Base-by-base conservation (phyloP, 495 filamentous ascomycete genomes). In the Tuber indicum region DNA sequence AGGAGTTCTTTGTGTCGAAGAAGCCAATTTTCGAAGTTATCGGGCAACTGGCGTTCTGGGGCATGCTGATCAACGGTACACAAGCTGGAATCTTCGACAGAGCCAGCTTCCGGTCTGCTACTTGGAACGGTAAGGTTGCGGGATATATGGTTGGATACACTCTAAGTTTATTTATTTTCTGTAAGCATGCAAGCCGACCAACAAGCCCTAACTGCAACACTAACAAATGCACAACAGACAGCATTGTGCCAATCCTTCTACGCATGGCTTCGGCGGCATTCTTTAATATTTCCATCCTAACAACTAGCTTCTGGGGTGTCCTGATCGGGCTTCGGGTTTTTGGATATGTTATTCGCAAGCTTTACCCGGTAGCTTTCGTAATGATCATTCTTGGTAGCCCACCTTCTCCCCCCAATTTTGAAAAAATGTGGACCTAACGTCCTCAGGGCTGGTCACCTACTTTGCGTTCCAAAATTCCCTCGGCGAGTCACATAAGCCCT, bases 231-330 rank as follows among this genome's bases (percentile, higher is more conserved):
- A 44, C 19, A 17, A 75, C 70, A 81, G 80, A 99, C 86, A 90
- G 90, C 17, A 87, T 94, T 16, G 94, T 91, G 9, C 96, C 96
- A 26, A 86, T 98, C 71, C 86, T 98, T 78, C 90, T 98, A 85
- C 92, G 96, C 42, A 91, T 98, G 84, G 90, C 92, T 7, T 91
- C 89, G 14, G 96, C 96, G 0, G 96, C 95, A 32, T 97, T 99
- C 86, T 97, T 98, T 87, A 96, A 99, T 84, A 94, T 99, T 84
- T 93, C 91, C 44, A 86, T 99, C 82, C 87, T 99, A 73, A 99
- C 96, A 32, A 92, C 90, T 82, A 98, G 97, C 85, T 98, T 98
- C 87, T 98, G 96, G 95, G 93, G 93, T 81, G 92, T 96, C 43
- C 89, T 93, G 77, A 94, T 99, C 81, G 96, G 96, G 69, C 87